Percentiles rank a stretch among this genome's conserved stretches.
These are phyloP conservation scores for Cokeromyces recurvatus DNA, from an alignment of 371 early-diverging fungal species.

Conservation along the genomic window DNA sequence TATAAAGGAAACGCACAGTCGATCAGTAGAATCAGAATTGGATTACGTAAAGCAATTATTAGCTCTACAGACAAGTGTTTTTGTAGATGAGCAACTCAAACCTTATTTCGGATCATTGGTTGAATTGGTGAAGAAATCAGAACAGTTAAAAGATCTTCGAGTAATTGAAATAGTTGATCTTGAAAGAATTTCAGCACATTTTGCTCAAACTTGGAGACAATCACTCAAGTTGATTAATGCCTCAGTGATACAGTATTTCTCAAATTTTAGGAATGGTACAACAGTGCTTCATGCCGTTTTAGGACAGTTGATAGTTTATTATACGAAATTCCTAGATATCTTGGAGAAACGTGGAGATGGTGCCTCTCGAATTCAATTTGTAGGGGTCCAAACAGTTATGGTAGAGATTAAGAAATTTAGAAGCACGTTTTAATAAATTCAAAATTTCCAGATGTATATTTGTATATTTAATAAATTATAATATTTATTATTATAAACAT, in stretches of 20 bases:
- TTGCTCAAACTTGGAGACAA: conserved; percentile 77
- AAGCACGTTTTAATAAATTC: conserved; percentile 55
- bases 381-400: conserved; percentile 88
- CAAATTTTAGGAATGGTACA: conserved; percentile 90
- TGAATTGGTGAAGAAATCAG: conserved; percentile 66
- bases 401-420: conserved; percentile 87
- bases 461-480: too few species aligned
- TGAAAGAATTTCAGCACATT: conserved; percentile 64
- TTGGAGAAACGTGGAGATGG: conserved; percentile 64
- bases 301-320: conserved; percentile 81
- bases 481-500: too few species aligned
- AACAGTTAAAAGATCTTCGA: conserved; percentile 27
- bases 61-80: conserved; percentile 66
- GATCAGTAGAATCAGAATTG: conserved; percentile 67
- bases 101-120: conserved; percentile 76
- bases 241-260: conserved; percentile 81
- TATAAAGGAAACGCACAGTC: conserved; percentile 62
- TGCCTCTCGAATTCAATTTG: conserved; percentile 61
- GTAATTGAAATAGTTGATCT: conserved; percentile 33
- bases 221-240: conserved; percentile 72
- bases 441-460: too few species aligned
- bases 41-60: conserved; percentile 69
- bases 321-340: conserved; percentile 76
- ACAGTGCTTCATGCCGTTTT: conserved; percentile 81
- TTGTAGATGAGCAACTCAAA: conserved; percentile 83